Percentiles rank a stretch among this genome's conserved stretches.
These are phyloP conservation scores for Emergomyces africanus DNA, from an alignment of 2,329 filamentous ascomycete genomes.

Conservation along the genomic window DNA sequence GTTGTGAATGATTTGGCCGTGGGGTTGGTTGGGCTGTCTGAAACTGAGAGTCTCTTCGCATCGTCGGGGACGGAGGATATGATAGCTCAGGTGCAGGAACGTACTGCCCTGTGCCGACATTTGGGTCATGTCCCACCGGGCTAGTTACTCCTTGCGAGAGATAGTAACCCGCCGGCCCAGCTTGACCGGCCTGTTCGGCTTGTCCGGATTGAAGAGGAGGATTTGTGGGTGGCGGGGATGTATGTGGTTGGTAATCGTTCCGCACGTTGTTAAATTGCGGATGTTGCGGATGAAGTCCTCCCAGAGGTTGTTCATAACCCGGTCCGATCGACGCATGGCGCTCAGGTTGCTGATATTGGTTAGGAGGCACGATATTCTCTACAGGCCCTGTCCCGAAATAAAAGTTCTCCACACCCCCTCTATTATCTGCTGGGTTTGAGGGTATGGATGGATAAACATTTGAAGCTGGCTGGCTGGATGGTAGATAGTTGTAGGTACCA, in stretches of 20 bases:
- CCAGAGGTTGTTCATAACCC: neutral
- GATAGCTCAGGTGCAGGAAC: conserved; percentile 11
- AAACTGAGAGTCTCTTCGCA: conserved; percentile 15
- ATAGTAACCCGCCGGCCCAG: conserved; percentile 3
- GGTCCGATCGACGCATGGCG: conserved; percentile 2
- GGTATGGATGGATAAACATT: conserved; percentile 61
- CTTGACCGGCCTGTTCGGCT: conserved; percentile 1
- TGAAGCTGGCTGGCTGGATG: conserved; percentile 38
- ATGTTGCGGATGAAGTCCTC: conserved; percentile 11
- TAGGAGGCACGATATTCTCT: conserved; percentile 36
- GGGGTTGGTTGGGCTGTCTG: conserved; percentile 10
- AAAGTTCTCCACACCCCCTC: conserved; percentile 59
- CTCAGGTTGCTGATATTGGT: conserved; percentile 35
- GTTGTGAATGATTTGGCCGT: neutral
- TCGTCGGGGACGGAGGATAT: conserved; percentile 14
- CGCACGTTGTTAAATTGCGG: conserved; percentile 8
- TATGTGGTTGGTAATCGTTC: conserved; percentile 9
- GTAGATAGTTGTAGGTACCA: conserved; percentile 43
- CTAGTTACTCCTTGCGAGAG: neutral
- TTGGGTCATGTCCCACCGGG: conserved; percentile 1
- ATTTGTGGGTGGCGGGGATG: conserved; percentile 13
- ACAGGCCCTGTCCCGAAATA: conserved; percentile 55
- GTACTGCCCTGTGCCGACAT: conserved; percentile 6
- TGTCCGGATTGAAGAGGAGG: neutral
- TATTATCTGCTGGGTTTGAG: conserved; percentile 35